Base-by-base conservation (phyloP, 78 protist genomes). In the Chrysochromulina parva region DNA sequence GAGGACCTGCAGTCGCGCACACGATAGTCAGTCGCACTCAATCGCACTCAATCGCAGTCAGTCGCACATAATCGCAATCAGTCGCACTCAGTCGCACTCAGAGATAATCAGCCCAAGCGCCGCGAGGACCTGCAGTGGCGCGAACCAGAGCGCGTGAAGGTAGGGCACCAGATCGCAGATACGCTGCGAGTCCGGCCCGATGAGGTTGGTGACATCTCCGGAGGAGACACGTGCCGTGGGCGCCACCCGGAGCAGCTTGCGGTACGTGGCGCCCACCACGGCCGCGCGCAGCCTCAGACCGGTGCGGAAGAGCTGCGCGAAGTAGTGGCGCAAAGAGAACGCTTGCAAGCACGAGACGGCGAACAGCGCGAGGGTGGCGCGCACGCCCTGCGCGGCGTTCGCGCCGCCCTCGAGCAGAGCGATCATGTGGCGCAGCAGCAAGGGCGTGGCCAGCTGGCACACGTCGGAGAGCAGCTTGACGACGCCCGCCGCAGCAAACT, bases 111-210 rank as follows among this genome's bases (percentile, higher is more conserved):
- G 38, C 38, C 38, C 38, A 38, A 38, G 38, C 38, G 38, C 24
- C 24, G 62, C 62, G 62, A 58, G 62, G 14, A 22, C 24, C 90
- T 86, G 66, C 26, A 66, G 53, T 7, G 90, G 90, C 19, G 90
- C 90, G 80, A 48, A 80, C 87, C 87, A 80, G 11, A 54, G 67
- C 22, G 65, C 65, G 87, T 80, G 87, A 22, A 80, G 65, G 87
- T 54, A 80, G 47, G 59, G 24, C n/a, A 47, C 7, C 66, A 80
- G 19, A 20, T 54, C 67, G 22, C 16, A 1, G 50, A 80, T 52
- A 66, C 67, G 65, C 38, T 80, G 60, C 60, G 87, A n/a, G 48
- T 80, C 87, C 17, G 65, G 26, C 24, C 24, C n/a, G 17, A 80
- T 54, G 38, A 80, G 50, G 87, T 80, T 80, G 16, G 11, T 0